phyloP scores from a whole-genome alignment of 768 basidiomycete species.

The Leccinum pellstonianum region DNA sequence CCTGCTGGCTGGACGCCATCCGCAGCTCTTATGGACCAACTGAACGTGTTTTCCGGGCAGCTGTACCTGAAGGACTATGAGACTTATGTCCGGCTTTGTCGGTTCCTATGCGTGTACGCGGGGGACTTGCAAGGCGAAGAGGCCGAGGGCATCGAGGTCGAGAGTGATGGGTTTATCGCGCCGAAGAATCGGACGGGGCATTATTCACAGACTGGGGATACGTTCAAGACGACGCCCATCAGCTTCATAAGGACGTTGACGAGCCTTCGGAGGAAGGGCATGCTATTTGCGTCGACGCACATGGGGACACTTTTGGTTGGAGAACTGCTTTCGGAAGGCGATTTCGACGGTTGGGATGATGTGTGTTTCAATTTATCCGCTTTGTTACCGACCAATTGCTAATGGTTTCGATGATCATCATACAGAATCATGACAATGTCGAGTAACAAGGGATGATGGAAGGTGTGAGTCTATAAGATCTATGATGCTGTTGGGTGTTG shows the following conservation, averaged over 20 bases:
- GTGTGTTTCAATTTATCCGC: neutral
- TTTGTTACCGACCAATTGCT: too few species aligned
- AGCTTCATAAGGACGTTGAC: neutral
- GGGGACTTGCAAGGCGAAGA: slow-evolving; percentile 3
- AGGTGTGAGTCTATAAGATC: too few species aligned
- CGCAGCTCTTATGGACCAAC: neutral
- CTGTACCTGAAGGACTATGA: neutral
- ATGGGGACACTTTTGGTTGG: neutral
- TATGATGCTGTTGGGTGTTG: too few species aligned
- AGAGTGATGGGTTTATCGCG: slow-evolving; percentile 18
- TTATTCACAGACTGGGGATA: slow-evolving; percentile 23
- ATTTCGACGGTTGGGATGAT: slow-evolving; percentile 4
- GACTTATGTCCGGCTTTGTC: neutral
- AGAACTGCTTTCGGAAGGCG: neutral
- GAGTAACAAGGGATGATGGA: neutral
- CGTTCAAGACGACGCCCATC: slow-evolving; percentile 21
- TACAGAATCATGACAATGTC: neutral
- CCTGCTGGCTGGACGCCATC: neutral
- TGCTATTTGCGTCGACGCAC: neutral
- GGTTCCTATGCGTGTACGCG: neutral
- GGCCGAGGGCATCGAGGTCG: neutral
- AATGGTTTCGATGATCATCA: too few species aligned
- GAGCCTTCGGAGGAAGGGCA: neutral
- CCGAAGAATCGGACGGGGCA: slow-evolving; percentile 9
- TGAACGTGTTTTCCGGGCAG: neutral